phyloP scores from a whole-genome alignment of 805 yeast species.

The Saccharomycopsis javanensis region DNA sequence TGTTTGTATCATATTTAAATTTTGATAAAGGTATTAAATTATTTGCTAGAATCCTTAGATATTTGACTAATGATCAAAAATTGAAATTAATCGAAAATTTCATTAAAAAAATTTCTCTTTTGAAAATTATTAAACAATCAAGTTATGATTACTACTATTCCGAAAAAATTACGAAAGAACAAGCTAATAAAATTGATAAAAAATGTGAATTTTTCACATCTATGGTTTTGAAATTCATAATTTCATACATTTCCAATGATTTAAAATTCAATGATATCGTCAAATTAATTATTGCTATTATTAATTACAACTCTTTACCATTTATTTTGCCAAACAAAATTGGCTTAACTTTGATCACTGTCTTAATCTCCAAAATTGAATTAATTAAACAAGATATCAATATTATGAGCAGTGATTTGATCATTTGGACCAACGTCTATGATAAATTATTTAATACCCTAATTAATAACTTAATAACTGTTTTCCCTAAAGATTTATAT shows the following conservation, averaged over 20 bases:
- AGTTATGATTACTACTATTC: conserved; percentile 55
- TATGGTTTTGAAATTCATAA: conserved; percentile 75
- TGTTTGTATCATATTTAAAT: conserved; percentile 73
- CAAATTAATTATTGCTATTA: conserved; percentile 59
- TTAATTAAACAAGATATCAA: conserved; percentile 59
- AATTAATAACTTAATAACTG: conserved; percentile 64
- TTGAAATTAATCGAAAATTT: conserved; percentile 67
- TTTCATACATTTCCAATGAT: conserved; percentile 67
- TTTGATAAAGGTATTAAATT: conserved; percentile 84
- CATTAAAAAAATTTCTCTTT: conserved; percentile 69
- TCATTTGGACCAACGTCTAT: conserved; percentile 72
- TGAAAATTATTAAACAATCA: conserved; percentile 69
- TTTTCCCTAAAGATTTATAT: conserved; percentile 37
- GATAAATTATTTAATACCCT: conserved; percentile 71
- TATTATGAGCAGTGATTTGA: conserved; percentile 33
- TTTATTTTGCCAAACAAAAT: conserved; percentile 61
- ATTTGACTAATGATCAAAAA: conserved; percentile 66
- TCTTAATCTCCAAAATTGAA: conserved; percentile 87
- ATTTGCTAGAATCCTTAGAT: conserved; percentile 80
- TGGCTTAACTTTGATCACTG: conserved; percentile 80
- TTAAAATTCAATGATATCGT: conserved; percentile 72
- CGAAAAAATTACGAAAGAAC: conserved; percentile 29
- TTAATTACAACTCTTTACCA: conserved; percentile 48
- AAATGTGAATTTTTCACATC: conserved; percentile 70
- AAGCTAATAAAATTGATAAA: conserved; percentile 43